Evolutionary conservation across 225 moss, liverwort and hornwort species (phyloP), one percentile per base, ranked within the genome.

Genomic region (Pseudoscleropodium purum): DNA sequence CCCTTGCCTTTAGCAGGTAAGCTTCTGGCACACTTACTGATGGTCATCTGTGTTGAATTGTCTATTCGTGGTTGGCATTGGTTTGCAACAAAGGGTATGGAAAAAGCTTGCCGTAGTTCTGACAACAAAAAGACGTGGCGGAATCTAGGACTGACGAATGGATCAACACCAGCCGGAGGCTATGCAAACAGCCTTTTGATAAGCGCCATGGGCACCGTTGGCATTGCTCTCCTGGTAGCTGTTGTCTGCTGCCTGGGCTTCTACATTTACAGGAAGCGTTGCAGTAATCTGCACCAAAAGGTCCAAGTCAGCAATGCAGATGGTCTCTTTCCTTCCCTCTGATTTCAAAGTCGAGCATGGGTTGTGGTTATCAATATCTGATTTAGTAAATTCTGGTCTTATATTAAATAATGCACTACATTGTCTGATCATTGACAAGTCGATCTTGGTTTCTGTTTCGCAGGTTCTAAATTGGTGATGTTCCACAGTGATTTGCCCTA

Each of bases 401-500:
- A 18, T 15, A 45, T 79, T n/a, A n/a, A 45, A 25, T 39, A 19
- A 24, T 76, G 59, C 79, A 69, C 49, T 60, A 12, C 21, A 23
- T 60, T 82, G 68, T 39, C 70, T 57, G 54, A 70, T 68, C 81
- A 84, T 60, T 82, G 76, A 79, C 65, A 74, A 78, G 31, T 41
- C 43, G 63, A 63, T 69, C 61, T 63, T 90, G 77, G 91, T 87
- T 77, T 87, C 39, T 84, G 61, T 73, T 72, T 90, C 91, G 92
- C 91, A 94, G 94, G 93, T 83, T 89, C 94, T 54, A 93, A 93
- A 63, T 85, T 98, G 92, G 97, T 98, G 76, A 93, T 98, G 97
- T 98, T 98, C 75, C 97, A 98, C 86, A 96, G 96, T 62, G 97
- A 96, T 86, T 89, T 96, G 90, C 96, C 97, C 10, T 97, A 97